Evolutionary conservation across 441 rosid species (phyloP).

Genomic region (Hypseocharis bilobata): DNA sequence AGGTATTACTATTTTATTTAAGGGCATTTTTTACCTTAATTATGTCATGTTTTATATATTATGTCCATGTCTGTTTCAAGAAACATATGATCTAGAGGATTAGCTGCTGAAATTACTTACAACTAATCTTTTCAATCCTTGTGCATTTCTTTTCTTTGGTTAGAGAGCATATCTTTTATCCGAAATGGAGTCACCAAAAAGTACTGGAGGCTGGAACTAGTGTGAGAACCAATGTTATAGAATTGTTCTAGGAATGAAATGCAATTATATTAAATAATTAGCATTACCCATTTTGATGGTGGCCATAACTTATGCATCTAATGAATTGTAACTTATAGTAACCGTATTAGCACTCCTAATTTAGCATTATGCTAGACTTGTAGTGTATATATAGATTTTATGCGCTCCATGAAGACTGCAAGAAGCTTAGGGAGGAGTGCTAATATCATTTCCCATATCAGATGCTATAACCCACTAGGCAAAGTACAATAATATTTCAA

Average conservation of each 20-base stretch:
- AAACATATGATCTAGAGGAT: not conserved
- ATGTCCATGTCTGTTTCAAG: not conserved
- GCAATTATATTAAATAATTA: too few relatives aligned
- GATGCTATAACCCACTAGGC: not conserved
- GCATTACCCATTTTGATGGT: conserved; percentile 2
- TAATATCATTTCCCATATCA: not conserved
- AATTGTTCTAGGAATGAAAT: not conserved
- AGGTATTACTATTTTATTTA: conserved; percentile 37
- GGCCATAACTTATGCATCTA: not conserved
- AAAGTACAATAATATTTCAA: not conserved
- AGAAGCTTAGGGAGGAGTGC: not conserved
- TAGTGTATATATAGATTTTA: not conserved
- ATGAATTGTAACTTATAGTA: not conserved
- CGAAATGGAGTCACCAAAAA: conserved; percentile 1
- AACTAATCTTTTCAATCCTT: not conserved
- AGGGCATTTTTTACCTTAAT: conserved; percentile 1
- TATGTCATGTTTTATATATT: conserved; percentile 10
- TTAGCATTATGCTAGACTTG: not conserved
- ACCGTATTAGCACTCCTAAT: not conserved
- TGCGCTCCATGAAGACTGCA: not conserved
- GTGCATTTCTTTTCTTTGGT: conserved; percentile 5
- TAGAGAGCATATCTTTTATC: conserved; percentile 4
- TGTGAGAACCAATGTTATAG: conserved; percentile 4
- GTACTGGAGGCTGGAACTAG: conserved; percentile 10
- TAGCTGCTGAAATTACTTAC: conserved; percentile 15